Evolutionary conservation across 2,329 filamentous ascomycete species (phyloP).

Genomic region (Myriosclerotinia duriaeana): DNA sequence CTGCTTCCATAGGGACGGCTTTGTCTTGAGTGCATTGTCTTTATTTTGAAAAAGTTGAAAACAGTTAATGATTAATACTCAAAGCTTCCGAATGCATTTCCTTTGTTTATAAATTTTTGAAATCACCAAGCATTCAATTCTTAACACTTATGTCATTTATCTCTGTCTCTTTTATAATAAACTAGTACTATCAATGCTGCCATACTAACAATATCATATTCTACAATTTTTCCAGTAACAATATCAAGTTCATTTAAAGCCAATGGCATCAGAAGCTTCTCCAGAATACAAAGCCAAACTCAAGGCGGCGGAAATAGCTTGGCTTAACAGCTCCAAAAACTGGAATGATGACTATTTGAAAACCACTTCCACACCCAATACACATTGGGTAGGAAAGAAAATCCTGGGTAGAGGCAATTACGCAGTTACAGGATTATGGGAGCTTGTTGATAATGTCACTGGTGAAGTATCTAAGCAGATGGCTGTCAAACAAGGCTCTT

Average conservation of each 20-base stretch:
- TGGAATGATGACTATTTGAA: not conserved
- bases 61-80: too few species aligned
- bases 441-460: not conserved
- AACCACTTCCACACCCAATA: not conserved
- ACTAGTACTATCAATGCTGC: not conserved
- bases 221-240: not conserved
- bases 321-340: not conserved
- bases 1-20: too few species aligned
- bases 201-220: not conserved
- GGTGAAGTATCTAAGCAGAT: not conserved
- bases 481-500: not conserved
- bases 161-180: not conserved
- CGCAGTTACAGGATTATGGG: not conserved
- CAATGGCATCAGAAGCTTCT: not conserved
- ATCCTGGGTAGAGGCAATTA: not conserved
- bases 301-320: not conserved
- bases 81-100: too few species aligned
- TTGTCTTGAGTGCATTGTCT: too few species aligned
- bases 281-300: not conserved
- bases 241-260: not conserved
- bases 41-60: too few species aligned
- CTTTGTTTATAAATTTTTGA: not conserved
- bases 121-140: not conserved
- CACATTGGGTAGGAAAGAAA: not conserved
- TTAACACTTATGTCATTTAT: not conserved